Conservation (phyloP, 805 yeast genomes). For the Yarrowia hollandica region DNA sequence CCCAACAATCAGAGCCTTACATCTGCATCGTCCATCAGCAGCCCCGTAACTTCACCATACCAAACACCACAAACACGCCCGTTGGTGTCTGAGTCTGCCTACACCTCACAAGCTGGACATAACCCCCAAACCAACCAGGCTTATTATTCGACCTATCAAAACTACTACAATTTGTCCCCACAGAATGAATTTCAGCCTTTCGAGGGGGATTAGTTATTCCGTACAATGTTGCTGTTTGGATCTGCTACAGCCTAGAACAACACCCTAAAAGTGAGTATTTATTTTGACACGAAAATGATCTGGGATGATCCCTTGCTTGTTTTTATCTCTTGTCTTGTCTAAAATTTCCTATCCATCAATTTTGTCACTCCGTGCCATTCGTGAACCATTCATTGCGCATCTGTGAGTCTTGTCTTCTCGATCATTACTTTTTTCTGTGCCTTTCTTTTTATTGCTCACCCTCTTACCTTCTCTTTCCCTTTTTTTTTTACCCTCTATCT, state of each 20-base stretch:
- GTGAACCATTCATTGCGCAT: no score
- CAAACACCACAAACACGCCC: constrained; percentile 2
- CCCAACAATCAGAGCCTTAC: background rate
- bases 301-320: no score
- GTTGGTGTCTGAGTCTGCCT: background rate
- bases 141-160: constrained; percentile 1
- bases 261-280: constrained; percentile 11
- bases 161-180: constrained; percentile 18
- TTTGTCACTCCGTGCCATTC: background rate
- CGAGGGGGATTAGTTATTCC: constrained; percentile 1
- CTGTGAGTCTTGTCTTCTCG: no score
- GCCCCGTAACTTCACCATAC: constrained; percentile 3
- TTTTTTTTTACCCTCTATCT: no score
- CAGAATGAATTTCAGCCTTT: constrained; percentile 18
- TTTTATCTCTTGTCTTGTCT: no score
- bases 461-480: no score
- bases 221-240: background rate
- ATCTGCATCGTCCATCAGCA: constrained; percentile 6
- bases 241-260: background rate
- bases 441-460: background rate
- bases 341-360: no score
- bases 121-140: background rate
- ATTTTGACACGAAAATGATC: background rate
- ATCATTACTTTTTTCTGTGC: no score
- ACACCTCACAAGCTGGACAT: background rate